Base-by-base conservation (phyloP, 805 yeast genomes). In the Kodamaea fukazawae region DNA sequence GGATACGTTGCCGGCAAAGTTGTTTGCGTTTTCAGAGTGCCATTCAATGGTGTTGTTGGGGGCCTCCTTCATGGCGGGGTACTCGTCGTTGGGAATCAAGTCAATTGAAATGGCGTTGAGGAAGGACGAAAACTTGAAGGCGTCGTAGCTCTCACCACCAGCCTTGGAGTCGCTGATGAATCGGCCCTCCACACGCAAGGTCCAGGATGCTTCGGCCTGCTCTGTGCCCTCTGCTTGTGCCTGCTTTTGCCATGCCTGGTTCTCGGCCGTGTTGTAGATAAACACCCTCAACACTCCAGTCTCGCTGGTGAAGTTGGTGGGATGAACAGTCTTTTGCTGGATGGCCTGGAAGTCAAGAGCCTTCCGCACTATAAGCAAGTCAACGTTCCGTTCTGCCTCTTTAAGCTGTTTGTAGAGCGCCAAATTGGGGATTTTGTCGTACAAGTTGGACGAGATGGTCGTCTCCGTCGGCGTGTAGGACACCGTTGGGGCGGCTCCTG, bases 81-180 rank as follows among this genome's bases (percentile, higher is more conserved):
- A 65, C 49, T 65, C 65, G n/a, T 55, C 58, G 47, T 62, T 66
- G 29, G 67, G 66, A 14, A 65, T 49, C 36, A 91, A 69, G 55
- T 93, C 97, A 9, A 93, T 83, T 1, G 95, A 82, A 16, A 93
- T 76, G 12, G 91, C 90, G 6, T 90, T 81, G 50, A 93, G 71
- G 52, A 87, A 86, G 2, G 90, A 74, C 46, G 89, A 82, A 62
- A 90, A 86, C 50, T 83, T 81, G 22, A 75, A 72, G 14, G 42
- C 36, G 11, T 48, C 49, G 9, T 34, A 26, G 12, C 33, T 39
- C 18, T 45, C 47, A 7, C 46, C 48, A 16, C 31, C 26, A 1
- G 71, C 71, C 37, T 69, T 73, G 6, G 57, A 57, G 51, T 79
- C 78, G 47, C 74, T 65, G 13, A 90, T 65, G 16, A 87, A 65